Percentiles rank a stretch among this genome's conserved stretches.
These are phyloP conservation scores for Sclerotinia glacialis DNA, from an alignment of 2,329 filamentous ascomycete genomes.

Conservation along the genomic window DNA sequence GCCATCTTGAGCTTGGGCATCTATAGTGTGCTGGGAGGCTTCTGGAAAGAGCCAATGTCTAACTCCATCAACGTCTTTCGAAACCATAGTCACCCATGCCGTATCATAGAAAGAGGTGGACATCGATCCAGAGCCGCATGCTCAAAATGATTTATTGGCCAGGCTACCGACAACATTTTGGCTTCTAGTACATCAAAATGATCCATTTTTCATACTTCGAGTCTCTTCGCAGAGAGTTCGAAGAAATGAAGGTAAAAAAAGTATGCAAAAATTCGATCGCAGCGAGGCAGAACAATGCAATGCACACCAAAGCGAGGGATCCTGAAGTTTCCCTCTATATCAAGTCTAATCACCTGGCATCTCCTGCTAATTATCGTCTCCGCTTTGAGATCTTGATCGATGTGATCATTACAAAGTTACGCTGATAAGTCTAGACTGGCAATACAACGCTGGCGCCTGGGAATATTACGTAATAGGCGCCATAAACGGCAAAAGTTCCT, in stretches of 20 bases:
- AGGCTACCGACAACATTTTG: background rate
- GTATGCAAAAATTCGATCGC: background rate
- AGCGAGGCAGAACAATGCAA: background rate
- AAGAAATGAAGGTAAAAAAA: background rate
- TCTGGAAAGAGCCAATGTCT: conserved; percentile 5
- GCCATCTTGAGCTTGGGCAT: background rate
- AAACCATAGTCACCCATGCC: conserved; percentile 9
- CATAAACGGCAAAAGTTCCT: background rate
- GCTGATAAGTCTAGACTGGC: background rate
- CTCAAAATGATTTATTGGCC: background rate
- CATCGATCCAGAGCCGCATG: background rate
- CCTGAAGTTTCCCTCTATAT: background rate
- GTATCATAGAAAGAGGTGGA: conserved; percentile 14
- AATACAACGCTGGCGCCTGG: background rate
- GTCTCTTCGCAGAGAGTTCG: background rate
- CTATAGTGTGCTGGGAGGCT: background rate
- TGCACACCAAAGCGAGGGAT: background rate
- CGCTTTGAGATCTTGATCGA: background rate
- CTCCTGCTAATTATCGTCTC: background rate
- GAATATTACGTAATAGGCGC: background rate
- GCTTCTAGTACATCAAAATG: background rate
- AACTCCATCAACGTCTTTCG: background rate
- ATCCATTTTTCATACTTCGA: background rate
- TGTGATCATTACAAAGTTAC: background rate
- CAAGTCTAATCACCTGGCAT: background rate